phyloP scores from a whole-genome alignment of 2,329 filamentous ascomycete genomes.

The Orbilia ellipsospora region DNA sequence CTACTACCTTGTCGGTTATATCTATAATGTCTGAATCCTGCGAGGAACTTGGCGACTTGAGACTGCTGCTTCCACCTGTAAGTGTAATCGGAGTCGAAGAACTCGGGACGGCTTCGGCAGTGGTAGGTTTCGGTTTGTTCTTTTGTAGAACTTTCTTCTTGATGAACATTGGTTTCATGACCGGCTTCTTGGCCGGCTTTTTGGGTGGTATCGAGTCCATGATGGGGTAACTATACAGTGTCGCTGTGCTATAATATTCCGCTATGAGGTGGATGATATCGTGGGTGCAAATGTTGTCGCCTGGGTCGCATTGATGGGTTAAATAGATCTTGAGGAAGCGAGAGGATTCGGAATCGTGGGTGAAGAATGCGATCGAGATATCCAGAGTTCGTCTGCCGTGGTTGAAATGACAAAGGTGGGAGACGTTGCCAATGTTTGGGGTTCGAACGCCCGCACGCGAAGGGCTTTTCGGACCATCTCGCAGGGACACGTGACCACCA shows the following conservation, averaged over 20 bases:
- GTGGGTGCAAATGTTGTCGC: constrained; percentile 4
- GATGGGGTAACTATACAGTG: not conserved
- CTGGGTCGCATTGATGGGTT: constrained; percentile 28
- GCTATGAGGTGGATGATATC: constrained; percentile 1
- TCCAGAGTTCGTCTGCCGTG: not conserved
- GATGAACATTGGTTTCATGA: constrained; percentile 38
- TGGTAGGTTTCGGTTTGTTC: not conserved
- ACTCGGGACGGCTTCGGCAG: not conserved
- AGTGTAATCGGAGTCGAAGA: not conserved
- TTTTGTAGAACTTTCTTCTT: constrained; percentile 5
- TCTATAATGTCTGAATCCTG: constrained; percentile 12
- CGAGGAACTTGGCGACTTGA: constrained; percentile 14
- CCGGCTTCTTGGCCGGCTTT: constrained; percentile 18
- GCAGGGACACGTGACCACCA: not conserved
- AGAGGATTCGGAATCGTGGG: not conserved
- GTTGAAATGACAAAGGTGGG: not conserved
- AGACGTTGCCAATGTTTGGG: not conserved
- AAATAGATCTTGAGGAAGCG: constrained; percentile 3
- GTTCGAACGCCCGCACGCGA: constrained; percentile 1
- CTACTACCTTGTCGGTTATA: constrained; percentile 1
- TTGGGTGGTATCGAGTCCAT: constrained; percentile 26
- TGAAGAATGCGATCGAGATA: not conserved
- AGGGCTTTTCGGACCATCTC: not conserved
- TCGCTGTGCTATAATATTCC: constrained; percentile 8
- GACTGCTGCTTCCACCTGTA: not conserved